phyloP scores from a whole-genome alignment of 257 asterid species.

The Paulownia fortunei region DNA sequence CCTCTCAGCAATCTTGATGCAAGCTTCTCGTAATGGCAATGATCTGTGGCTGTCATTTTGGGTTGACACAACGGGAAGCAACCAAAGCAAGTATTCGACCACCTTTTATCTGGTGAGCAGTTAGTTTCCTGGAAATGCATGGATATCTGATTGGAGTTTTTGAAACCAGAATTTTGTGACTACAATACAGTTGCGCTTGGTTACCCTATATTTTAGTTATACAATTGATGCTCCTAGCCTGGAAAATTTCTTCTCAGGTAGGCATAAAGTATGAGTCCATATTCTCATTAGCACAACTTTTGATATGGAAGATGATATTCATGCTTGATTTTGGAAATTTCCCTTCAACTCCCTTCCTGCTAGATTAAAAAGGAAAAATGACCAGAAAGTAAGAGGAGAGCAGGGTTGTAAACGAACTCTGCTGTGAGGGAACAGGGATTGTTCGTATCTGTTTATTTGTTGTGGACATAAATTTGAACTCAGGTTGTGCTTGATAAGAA shows the following conservation, averaged over 20 bases:
- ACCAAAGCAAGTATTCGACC: constrained; percentile 60
- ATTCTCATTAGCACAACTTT: neutral
- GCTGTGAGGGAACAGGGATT: neutral
- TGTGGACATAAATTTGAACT: neutral
- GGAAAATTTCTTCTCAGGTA: neutral
- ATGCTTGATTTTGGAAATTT: neutral
- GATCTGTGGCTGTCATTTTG: constrained; percentile 95
- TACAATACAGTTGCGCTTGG: neutral
- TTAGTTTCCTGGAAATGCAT: constrained; percentile 20
- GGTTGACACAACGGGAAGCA: constrained; percentile 80
- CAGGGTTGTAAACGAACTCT: neutral
- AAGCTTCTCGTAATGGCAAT: constrained; percentile 96
- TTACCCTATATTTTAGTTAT: neutral
- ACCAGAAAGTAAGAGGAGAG: neutral
- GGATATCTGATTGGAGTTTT: neutral
- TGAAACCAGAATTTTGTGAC: neutral
- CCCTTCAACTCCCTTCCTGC: neutral
- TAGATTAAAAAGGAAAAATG: neutral
- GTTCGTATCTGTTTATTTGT: neutral
- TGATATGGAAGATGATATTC: neutral
- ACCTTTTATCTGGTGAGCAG: constrained; percentile 77
- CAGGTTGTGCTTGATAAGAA: neutral
- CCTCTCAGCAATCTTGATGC: constrained; percentile 89
- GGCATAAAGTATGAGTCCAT: neutral
- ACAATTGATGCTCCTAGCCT: neutral